Base-by-base conservation (phyloP, 2,329 filamentous ascomycete genomes). In the Orbilia brochopaga region DNA sequence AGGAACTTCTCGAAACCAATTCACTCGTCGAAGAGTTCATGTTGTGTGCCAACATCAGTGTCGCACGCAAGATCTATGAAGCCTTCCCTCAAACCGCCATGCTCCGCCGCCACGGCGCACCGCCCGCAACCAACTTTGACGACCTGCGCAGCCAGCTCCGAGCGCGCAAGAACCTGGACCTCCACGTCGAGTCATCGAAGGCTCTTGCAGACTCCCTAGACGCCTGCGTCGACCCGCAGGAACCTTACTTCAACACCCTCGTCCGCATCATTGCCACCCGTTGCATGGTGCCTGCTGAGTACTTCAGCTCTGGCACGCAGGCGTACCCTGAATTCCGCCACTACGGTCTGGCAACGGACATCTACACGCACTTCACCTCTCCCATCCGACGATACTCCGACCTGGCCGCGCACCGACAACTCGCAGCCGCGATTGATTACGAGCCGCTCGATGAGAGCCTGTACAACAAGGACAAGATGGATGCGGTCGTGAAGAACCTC, bases 251-350 rank as follows among this genome's bases (percentile, higher is more conserved):
- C 85, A 99, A 99, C 84, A 99, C 93, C 1, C 87, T 99, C 23
- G 89, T 99, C 76, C 91, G 94, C 78, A 96, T 99, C 81, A 90
- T 99, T 83, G 94, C 94, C 8, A 99, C 94, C 7, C 89, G 94
- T 21, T 99, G 94, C 85, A 99, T 99, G 94, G 96, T 96, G 84
- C 94, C 91, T 60, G 94, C 94, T 73, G 94, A 99, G 81, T 99
- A 99, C 81, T 99, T 99, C 81, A 94, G 90, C 81, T 90, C 93
- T 0, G 94, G 94, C 70, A 92, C 92, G 5, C 92, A 97, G 79
- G 87, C 92, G 0, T 93, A 94, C 79, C 89, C 91, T 0, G 94
- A 97, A 79, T 99, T 96, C 84, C 87, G 91, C 58, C 95, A 99
- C 81, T 99, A 99, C 80, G 94, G 94, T 75, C 87, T 99, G 37